Conservation (phyloP, 768 basidiomycete genomes). For the Boletus rubroflammeus region DNA sequence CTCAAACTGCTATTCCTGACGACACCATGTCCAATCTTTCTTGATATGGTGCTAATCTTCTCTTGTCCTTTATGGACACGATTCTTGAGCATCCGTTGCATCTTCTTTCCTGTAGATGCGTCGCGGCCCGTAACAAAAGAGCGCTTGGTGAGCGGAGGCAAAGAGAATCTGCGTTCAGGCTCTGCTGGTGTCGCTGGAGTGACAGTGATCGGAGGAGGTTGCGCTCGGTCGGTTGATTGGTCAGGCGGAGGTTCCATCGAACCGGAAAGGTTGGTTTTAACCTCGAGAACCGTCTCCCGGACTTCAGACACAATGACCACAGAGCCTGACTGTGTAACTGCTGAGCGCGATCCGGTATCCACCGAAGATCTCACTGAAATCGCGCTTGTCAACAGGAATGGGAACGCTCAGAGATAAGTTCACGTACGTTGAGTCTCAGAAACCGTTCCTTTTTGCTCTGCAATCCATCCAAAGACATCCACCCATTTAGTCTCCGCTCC, state of each 20-base stretch:
- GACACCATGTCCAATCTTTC: slow-evolving; percentile 71
- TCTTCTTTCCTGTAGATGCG: slow-evolving; percentile 62
- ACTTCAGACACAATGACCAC: slow-evolving; percentile 11
- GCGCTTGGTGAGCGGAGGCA: slow-evolving; percentile 21
- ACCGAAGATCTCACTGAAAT: slow-evolving; percentile 29
- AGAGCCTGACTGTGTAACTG: slow-evolving; percentile 19
- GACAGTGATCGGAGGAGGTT: slow-evolving; percentile 47
- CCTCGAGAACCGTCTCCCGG: slow-evolving; percentile 12
- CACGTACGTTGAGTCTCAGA: slow-evolving; percentile 28
- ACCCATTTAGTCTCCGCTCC: slow-evolving; percentile 77
- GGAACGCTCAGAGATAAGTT: neutral
- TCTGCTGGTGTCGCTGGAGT: slow-evolving; percentile 59
- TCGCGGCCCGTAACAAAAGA: slow-evolving; percentile 38
- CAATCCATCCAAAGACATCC: slow-evolving; percentile 84
- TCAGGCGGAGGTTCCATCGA: slow-evolving; percentile 2
- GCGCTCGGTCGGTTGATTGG: neutral
- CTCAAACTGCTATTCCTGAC: slow-evolving; percentile 52
- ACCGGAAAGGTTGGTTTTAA: slow-evolving; percentile 1
- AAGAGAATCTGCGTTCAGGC: slow-evolving; percentile 16
- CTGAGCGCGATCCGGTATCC: slow-evolving; percentile 29
- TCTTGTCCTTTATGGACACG: slow-evolving; percentile 71
- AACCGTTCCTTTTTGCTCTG: slow-evolving; percentile 47
- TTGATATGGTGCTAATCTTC: slow-evolving; percentile 71
- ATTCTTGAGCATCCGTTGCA: slow-evolving; percentile 72
- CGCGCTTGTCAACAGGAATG: neutral